These are phyloP conservation scores for Dipodascus albidus DNA, from an alignment of 805 yeast genomes.

Conservation along the genomic window DNA sequence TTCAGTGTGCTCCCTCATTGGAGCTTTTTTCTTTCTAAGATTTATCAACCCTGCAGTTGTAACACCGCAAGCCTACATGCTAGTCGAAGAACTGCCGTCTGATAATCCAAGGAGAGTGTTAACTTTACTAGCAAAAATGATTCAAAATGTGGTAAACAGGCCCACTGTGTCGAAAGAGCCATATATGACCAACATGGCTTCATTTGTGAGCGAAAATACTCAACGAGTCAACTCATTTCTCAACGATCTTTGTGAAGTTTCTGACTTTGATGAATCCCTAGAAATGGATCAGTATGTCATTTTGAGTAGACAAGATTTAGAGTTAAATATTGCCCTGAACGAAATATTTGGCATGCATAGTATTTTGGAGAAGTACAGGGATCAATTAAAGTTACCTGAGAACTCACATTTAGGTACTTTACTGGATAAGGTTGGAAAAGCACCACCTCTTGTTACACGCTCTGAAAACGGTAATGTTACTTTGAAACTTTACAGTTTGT, in stretches of 20 bases:
- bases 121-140: constrained; percentile 67
- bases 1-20: constrained; percentile 38
- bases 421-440: constrained; percentile 21
- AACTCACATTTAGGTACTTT: constrained; percentile 16
- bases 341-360: constrained; percentile 27
- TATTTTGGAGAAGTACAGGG: constrained; percentile 22
- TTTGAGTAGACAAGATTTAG: constrained; percentile 23
- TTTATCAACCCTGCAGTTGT: constrained; percentile 84
- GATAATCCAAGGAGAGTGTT: constrained; percentile 49
- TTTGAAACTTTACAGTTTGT: constrained; percentile 23
- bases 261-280: constrained; percentile 29
- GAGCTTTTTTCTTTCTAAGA: constrained; percentile 75
- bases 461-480: constrained; percentile 21
- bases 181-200: constrained; percentile 19
- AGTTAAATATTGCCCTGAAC: constrained; percentile 23
- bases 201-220: constrained; percentile 21
- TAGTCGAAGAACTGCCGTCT: constrained; percentile 27
- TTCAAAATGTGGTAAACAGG: constrained; percentile 83
- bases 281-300: constrained; percentile 30
- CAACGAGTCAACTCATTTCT: constrained; percentile 23
- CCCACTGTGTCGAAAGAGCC: constrained; percentile 48
- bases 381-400: constrained; percentile 7
- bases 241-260: constrained; percentile 28
- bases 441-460: constrained; percentile 22
- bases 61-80: constrained; percentile 56